Base-by-base conservation (phyloP, 2,329 filamentous ascomycete species). In the Rhynchosporium secalis region DNA sequence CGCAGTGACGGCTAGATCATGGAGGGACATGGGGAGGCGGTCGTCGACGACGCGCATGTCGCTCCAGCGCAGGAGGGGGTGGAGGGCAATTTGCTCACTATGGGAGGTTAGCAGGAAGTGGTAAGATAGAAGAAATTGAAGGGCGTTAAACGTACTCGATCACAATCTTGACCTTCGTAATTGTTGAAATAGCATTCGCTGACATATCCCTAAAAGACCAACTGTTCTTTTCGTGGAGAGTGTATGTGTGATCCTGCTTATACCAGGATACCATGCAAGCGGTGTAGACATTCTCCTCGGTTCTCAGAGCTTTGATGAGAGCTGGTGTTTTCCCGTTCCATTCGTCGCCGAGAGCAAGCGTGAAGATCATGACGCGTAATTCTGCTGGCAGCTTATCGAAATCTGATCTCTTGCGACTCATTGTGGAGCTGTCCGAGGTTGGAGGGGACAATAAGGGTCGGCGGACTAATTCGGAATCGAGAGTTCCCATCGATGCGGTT, bases 171-270 rank as follows among this genome's bases (percentile, higher is more conserved):
- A 61, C 45, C 15, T 45, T 41, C 15, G 46, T 51, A 26, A 56
- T 61, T 3, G 59, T 61, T 1, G 43, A 12, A 10, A 61, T 49
- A 4, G n/a, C 15, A 26, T 51, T 20, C 4, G 33, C 7, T 5
- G 29, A 12, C 59, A 61, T 56, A 26, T 48, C 26, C 8, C 31
- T 20, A 33, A 61, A 61, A n/a, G 43, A 49, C 59, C 59, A 61
- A 12, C 45, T 45, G 52, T 61, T 61, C 28, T 48, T 41, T 15
- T 36, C 29, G 3, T 56, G 41, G 1, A 61, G 29, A 33, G 51
- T 9, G 7, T 49, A 61, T 2, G 43, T 36, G 36, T 51, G 54
- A 9, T 56, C 13, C 20, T 56, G 47, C 13, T 61, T 51, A 36
- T 61, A 38, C 38, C 52, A 61, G 13, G 26, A 31, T 5, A 8